Evolutionary conservation across 192 early-diverging fungal species (phyloP), one percentile per base, ranked within the genome.

Genomic region (Backusella circina): DNA sequence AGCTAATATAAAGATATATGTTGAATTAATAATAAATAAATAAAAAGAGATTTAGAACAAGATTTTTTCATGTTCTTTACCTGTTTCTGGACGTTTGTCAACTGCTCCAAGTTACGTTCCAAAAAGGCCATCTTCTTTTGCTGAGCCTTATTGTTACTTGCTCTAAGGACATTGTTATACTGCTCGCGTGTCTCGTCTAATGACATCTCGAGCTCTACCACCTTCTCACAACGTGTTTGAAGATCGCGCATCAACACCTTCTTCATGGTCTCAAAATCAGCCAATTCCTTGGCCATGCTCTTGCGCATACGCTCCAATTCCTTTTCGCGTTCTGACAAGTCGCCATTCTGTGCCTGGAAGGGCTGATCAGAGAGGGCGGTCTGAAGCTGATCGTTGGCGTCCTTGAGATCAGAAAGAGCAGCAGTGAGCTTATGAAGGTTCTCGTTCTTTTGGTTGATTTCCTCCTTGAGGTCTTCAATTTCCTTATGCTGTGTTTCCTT

Each of bases 191-290:
- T 90, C 75, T 99, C 98, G 77, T 99, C 98, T 70, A 99, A 86
- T 6, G 94, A 92, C 80, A 99, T 94, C 83, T 98, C 98, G 31
- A 99, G 88, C 87, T 99, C 96, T 30, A 99, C 96, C 66, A 97
- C 94, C 90, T 95, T 94, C 82, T 99, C 97, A 85, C 96, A 98
- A 50, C 97, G 92, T 85, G 96, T 94, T 84, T 98, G 95, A 51
- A 99, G 90, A 80, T 99, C 97, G 38, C 94, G 93, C 96, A 98
- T 97, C 75, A 99, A 86, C 47, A 93, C 95, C 90, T 98, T 97
- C 86, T 97, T 97, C 96, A 98, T 98, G 72, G 92, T 91, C 75
- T 99, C 98, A 85, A 97, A 98, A 71, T 99, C 97, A 23, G 91
- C 84, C 68, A 98, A 88, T 64, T 83, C 78, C 31, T 83, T 71